phyloP scores from a whole-genome alignment of 208 protist species.

The Leishmania martiniquensis region DNA sequence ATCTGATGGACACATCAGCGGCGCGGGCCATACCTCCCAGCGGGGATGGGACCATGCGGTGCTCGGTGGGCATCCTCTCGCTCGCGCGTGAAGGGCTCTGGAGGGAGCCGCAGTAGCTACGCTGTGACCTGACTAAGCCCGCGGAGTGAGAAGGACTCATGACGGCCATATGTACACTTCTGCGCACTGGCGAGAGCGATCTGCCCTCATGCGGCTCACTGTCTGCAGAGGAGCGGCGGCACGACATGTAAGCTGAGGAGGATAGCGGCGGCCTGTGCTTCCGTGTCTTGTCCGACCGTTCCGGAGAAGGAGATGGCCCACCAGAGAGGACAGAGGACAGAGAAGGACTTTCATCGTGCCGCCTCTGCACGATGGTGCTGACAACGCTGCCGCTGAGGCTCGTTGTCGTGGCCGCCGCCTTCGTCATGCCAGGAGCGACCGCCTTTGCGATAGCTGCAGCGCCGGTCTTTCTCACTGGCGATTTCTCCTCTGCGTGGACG shows the following conservation, averaged over 20 bases:
- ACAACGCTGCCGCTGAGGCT: background rate
- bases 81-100: background rate
- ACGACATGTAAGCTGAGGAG: background rate
- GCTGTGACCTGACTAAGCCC: conserved; percentile 1
- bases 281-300: conserved; percentile 20
- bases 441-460: too few species aligned
- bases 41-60: background rate
- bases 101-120: background rate
- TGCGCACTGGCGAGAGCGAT: background rate
- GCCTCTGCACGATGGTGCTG: background rate
- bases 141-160: background rate
- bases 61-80: conserved; percentile 6
- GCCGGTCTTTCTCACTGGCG: background rate
- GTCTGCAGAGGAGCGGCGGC: background rate
- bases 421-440: background rate
- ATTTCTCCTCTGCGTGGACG: background rate
- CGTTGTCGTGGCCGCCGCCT: background rate
- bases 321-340: conserved; percentile 19
- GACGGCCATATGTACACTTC: background rate
- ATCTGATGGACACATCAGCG: background rate
- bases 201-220: background rate
- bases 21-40: background rate
- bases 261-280: conserved; percentile 1
- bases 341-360: conserved; percentile 4
- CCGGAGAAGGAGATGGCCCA: conserved; percentile 11